Evolutionary conservation across 2,329 filamentous ascomycete genomes (phyloP).

Genomic region (Botryotinia calthae): DNA sequence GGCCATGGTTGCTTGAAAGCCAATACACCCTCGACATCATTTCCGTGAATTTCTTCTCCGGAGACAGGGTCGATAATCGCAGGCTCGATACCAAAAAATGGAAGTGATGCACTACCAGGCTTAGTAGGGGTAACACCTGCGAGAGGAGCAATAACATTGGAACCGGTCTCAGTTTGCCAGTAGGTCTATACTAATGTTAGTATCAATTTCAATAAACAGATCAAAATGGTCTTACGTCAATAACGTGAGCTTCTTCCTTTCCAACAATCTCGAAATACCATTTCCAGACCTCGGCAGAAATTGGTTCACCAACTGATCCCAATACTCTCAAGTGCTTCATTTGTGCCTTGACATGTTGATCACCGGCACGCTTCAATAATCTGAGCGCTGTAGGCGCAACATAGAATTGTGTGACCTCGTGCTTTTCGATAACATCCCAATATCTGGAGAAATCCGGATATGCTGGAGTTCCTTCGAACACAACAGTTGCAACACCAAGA

Average conservation of each 20-base stretch:
- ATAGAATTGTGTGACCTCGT: conserved; percentile 96
- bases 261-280: conserved; percentile 98
- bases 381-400: conserved; percentile 93
- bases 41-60: conserved; percentile 88
- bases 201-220: conserved; percentile 28
- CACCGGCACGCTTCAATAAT: conserved; percentile 89
- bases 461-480: conserved; percentile 96
- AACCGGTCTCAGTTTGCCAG: conserved; percentile 99
- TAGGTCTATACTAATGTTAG: conserved; percentile 67
- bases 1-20: conserved; percentile 75
- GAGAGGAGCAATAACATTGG: conserved; percentile 90
- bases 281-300: conserved; percentile 98
- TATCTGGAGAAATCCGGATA: conserved; percentile 98
- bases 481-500: conserved; percentile 88
- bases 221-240: conserved; percentile 68
- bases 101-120: conserved; percentile 90
- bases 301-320: conserved; percentile 94
- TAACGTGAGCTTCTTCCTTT: conserved; percentile 87
- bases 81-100: conserved; percentile 98
- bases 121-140: conserved; percentile 94
- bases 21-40: conserved; percentile 95
- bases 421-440: conserved; percentile 97
- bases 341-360: conserved; percentile 84
- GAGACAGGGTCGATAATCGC: conserved; percentile 96
- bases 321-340: conserved; percentile 89